Base-by-base conservation (phyloP, 1,284 basidiomycete genomes). In the Marasmius oreades region DNA sequence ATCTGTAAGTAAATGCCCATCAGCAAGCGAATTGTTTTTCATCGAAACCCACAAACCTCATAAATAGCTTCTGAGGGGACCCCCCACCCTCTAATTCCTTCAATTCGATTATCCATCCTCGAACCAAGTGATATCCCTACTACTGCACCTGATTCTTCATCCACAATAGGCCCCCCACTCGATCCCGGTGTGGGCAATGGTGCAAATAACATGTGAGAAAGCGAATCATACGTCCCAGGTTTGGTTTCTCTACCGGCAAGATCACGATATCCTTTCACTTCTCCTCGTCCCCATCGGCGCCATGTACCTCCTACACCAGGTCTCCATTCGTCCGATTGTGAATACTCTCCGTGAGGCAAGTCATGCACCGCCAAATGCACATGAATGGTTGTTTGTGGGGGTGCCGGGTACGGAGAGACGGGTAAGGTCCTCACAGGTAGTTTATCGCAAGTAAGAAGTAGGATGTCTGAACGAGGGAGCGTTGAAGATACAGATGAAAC, bases 141-240 rank as follows among this genome's bases (percentile, higher is more conserved):
- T 1, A 90, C 86, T 1, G 84, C 79, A 1, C 86, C 87, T 36
- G 73, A 80, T 62, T 82, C 77, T 54, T 80, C 76, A 57, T 87
- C 84, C 2, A 90, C 75, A 54, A 90, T 82, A 0, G 88, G 86
- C 0, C 87, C 87, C 7, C 88, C 88, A 50, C 85, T 87, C 20
- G 85, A 87, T 10, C 88, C 88, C 1, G 80, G 77, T 0, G 83
- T 82, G 8, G 88, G 88, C 5, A 82, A 69, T 0, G 80, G 78
- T 36, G 73, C 71, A 61, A 85, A 82, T 22, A 81, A 66, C 59
- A 90, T 65, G 62, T 85, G 81, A 2, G 81, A 78, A 10, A 90
- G 75, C 7, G 81, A 71, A 60, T 89, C 87, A 66, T 90, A 87
- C 12, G 86, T 88, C 6, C 87, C 88, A 1, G 85, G 82, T 82